A percentile compares a stretch with the other conserved stretches of the same genome.
Conservation (phyloP, 345 rosid genomes). For the Gossypium ekmanianum region DNA sequence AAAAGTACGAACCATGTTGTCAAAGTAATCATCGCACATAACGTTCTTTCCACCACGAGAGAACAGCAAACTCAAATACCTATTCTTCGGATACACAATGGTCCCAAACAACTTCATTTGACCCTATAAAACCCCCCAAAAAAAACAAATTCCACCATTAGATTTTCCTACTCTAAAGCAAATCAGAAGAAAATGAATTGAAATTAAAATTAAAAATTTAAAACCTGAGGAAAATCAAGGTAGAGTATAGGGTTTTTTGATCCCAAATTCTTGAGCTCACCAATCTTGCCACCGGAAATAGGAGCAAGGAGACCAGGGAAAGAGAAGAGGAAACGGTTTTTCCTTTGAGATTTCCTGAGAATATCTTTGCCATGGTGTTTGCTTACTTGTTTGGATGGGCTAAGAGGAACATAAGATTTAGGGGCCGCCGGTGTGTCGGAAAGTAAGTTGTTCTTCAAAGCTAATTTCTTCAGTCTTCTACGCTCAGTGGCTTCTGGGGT, state of each 20-base stretch:
- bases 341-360: constrained; percentile 72
- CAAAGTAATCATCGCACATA: constrained; percentile 63
- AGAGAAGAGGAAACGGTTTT: constrained; percentile 66
- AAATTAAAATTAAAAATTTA: not conserved
- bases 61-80: constrained; percentile 62
- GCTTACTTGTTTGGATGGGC: constrained; percentile 53
- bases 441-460: constrained; percentile 40
- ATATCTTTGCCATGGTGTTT: constrained; percentile 85
- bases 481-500: constrained; percentile 46
- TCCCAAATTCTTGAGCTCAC: constrained; percentile 70
- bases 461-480: constrained; percentile 47
- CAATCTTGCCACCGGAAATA: constrained; percentile 67
- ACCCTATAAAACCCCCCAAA: constrained; percentile 39
- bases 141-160: not conserved
- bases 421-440: constrained; percentile 45
- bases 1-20: constrained; percentile 47
- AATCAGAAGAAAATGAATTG: not conserved
- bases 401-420: constrained; percentile 33
- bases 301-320: constrained; percentile 77
- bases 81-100: constrained; percentile 55
- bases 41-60: constrained; percentile 82
- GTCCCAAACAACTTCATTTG: constrained; percentile 92
- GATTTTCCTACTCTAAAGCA: not conserved
- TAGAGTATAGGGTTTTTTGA: constrained; percentile 84
- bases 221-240: constrained; percentile 71